Percentiles rank a stretch among this genome's conserved stretches.
phyloP scores from a whole-genome alignment of 257 asterid species.

The Rhazya stricta region DNA sequence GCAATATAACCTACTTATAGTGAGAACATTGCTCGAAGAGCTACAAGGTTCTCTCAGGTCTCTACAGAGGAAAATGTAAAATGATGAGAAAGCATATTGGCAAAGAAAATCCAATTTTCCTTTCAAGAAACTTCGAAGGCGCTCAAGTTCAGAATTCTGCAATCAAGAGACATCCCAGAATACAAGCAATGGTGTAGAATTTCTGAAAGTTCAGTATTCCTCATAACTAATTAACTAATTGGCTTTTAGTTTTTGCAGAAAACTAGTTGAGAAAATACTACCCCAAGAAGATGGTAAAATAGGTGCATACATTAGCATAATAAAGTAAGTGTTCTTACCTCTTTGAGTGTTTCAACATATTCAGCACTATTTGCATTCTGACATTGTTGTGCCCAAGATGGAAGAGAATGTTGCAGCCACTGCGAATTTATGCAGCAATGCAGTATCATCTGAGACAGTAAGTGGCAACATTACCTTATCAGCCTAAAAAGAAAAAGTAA shows the following conservation, averaged over 20 bases:
- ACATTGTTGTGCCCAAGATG: slow-evolving; percentile 73
- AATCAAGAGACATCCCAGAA: not conserved
- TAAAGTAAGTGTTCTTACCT: slow-evolving; percentile 38
- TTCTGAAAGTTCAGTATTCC: not conserved
- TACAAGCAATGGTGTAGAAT: not conserved
- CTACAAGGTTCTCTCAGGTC: not conserved
- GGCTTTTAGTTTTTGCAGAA: not conserved
- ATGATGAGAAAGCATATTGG: not conserved
- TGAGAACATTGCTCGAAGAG: not conserved
- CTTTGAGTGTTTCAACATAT: slow-evolving; percentile 70
- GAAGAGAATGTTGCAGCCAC: slow-evolving; percentile 59
- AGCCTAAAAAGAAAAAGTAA: not conserved
- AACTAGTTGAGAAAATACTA: not conserved
- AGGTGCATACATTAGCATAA: not conserved
- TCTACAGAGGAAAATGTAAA: not conserved
- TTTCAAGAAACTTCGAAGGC: not conserved
- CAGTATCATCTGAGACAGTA: slow-evolving; percentile 66
- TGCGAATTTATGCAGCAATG: slow-evolving; percentile 45
- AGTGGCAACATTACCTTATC: slow-evolving; percentile 21
- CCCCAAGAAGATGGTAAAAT: not conserved
- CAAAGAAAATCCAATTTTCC: not conserved
- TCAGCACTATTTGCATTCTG: slow-evolving; percentile 76
- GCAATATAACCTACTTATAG: not conserved
- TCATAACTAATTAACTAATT: not conserved
- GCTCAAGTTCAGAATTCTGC: not conserved